Evolutionary conservation across 2,329 filamentous ascomycete genomes (phyloP).

Genomic region (Pseudogymnoascus sp.): DNA sequence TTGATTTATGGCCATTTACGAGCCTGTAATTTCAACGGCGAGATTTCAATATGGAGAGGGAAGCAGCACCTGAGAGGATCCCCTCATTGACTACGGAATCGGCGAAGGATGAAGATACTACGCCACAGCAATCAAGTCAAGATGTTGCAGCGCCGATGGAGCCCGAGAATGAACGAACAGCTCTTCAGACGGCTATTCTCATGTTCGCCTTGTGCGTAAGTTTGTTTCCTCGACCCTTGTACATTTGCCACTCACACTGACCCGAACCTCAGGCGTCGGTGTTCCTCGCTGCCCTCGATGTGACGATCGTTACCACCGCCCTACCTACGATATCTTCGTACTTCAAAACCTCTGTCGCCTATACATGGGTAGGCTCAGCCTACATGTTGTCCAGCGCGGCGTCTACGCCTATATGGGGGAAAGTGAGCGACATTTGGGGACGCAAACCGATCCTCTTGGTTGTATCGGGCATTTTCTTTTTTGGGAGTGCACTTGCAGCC

Average conservation of each 20-base stretch:
- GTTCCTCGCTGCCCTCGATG: slow-evolving; percentile 26
- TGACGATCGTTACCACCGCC: slow-evolving; percentile 52
- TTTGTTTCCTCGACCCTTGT: slow-evolving; percentile 15
- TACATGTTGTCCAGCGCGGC: slow-evolving; percentile 64
- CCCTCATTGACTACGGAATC: background rate
- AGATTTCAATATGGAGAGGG: background rate
- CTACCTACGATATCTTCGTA: slow-evolving; percentile 49
- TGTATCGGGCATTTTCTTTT: slow-evolving; percentile 42
- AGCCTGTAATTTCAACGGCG: background rate
- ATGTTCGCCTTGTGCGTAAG: slow-evolving; percentile 25
- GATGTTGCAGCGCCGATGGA: slow-evolving; percentile 2
- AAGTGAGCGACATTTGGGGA: slow-evolving; percentile 49
- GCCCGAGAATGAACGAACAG: slow-evolving; percentile 25
- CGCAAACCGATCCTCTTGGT: slow-evolving; percentile 44
- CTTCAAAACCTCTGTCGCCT: slow-evolving; percentile 41
- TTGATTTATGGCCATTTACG: background rate
- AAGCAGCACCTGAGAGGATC: background rate
- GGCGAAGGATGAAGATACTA: background rate
- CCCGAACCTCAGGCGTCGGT: background rate
- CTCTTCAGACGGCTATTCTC: slow-evolving; percentile 24
- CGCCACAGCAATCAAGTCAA: background rate
- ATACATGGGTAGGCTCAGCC: slow-evolving; percentile 69
- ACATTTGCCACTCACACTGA: background rate
- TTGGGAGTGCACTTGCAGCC: slow-evolving; percentile 42
- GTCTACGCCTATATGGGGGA: slow-evolving; percentile 62